Percentiles rank a stretch among this genome's conserved stretches.
phyloP scores from a whole-genome alignment of 2,329 filamentous ascomycete genomes.

The Lachnellula occidentalis region DNA sequence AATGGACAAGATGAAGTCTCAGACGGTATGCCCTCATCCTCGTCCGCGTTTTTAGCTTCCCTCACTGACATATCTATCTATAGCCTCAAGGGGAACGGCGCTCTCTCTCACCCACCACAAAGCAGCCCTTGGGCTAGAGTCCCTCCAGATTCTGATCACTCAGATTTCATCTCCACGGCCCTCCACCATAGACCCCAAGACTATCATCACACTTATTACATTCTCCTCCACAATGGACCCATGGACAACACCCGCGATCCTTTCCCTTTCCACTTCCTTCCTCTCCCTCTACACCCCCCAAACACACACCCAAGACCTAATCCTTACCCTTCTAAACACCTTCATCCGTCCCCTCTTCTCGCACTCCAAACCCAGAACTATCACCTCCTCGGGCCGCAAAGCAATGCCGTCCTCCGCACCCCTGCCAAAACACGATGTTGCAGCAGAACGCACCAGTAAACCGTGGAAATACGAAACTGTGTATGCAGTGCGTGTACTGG shows the following conservation, averaged over 20 bases:
- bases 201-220: constrained; percentile 32
- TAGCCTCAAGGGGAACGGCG: constrained; percentile 2
- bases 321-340: constrained; percentile 51
- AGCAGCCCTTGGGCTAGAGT: constrained; percentile 14
- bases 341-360: constrained; percentile 66
- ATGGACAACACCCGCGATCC: constrained; percentile 36
- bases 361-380: constrained; percentile 44
- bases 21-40: constrained; percentile 14
- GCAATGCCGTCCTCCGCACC: constrained; percentile 40
- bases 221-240: constrained; percentile 30
- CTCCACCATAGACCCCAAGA: not conserved
- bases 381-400: constrained; percentile 55
- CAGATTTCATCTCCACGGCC: not conserved
- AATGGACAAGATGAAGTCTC: constrained; percentile 18
- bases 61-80: not conserved
- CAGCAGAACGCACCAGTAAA: constrained; percentile 39
- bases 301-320: constrained; percentile 32
- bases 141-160: constrained; percentile 7
- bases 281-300: constrained; percentile 26
- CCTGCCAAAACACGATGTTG: constrained; percentile 32
- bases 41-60: not conserved
- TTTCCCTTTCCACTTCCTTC: constrained; percentile 30
- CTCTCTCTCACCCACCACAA: constrained; percentile 13
- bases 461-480: constrained; percentile 56
- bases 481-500: constrained; percentile 50